phyloP scores from a whole-genome alignment of 2,329 filamentous ascomycete species.

The Xylaria digitata region DNA sequence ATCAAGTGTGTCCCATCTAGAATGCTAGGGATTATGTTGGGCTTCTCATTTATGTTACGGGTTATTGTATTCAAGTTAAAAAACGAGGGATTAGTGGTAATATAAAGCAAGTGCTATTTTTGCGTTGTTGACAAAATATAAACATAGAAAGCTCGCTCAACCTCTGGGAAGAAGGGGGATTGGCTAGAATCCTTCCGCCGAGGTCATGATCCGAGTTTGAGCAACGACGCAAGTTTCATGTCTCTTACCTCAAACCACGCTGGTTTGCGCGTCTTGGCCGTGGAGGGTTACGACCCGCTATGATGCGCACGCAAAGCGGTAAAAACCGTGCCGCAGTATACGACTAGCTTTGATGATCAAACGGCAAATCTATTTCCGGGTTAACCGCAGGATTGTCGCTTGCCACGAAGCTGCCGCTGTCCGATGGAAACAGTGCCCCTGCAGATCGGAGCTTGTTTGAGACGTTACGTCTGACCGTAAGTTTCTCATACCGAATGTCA shows the following conservation, averaged over 20 bases:
- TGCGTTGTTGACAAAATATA: constrained; percentile 7
- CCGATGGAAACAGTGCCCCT: constrained; percentile 33
- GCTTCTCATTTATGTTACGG: constrained; percentile 2
- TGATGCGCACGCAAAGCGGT: constrained; percentile 32
- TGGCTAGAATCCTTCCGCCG: constrained; percentile 30
- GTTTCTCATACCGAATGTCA: constrained; percentile 10
- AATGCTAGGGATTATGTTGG: background rate
- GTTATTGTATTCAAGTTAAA: background rate
- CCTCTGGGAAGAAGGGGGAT: constrained; percentile 13
- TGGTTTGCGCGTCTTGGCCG: constrained; percentile 36
- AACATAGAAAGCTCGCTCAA: constrained; percentile 16
- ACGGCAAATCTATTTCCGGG: constrained; percentile 39
- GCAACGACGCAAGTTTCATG: constrained; percentile 44
- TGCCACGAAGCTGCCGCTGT: constrained; percentile 20
- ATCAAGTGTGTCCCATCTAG: constrained; percentile 37
- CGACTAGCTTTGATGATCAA: constrained; percentile 40
- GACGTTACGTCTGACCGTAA: background rate
- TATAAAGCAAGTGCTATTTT: background rate
- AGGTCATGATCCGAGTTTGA: constrained; percentile 42
- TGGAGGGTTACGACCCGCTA: constrained; percentile 23
- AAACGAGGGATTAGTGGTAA: background rate
- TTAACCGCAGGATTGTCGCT: constrained; percentile 26
- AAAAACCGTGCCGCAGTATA: constrained; percentile 34
- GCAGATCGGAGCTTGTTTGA: constrained; percentile 38
- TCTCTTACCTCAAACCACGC: constrained; percentile 43